These are phyloP conservation scores for Anthracocystis panici-leucophaei DNA, from an alignment of 1,284 basidiomycete species.

Conservation along the genomic window DNA sequence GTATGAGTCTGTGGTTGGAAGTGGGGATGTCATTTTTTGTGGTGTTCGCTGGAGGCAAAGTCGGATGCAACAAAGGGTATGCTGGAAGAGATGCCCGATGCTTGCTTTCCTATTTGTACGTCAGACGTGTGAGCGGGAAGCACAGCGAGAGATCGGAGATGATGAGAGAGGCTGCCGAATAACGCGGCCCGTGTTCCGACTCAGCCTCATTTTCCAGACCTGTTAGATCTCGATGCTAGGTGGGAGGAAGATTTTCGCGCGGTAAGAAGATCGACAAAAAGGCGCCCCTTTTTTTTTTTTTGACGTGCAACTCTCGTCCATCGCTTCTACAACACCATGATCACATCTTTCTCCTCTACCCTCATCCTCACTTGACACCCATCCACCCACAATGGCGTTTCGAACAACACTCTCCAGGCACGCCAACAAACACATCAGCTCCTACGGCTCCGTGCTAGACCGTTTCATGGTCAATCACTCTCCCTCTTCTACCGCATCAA, in stretches of 20 bases:
- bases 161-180: constrained; percentile 1
- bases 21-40: constrained; percentile 8
- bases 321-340: background rate
- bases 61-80: background rate
- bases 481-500: background rate
- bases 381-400: constrained; percentile 25
- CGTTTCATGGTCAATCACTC: constrained; percentile 28
- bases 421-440: constrained; percentile 25
- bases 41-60: background rate
- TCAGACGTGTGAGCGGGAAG: background rate
- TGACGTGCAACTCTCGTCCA: background rate
- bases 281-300: background rate
- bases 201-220: constrained; percentile 1
- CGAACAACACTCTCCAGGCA: constrained; percentile 8
- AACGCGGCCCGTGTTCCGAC: constrained; percentile 21
- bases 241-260: constrained; percentile 5
- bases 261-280: constrained; percentile 1
- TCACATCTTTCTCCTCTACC: background rate
- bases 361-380: background rate
- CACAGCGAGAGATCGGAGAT: background rate
- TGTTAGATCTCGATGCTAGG: background rate
- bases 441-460: constrained; percentile 35
- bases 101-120: background rate
- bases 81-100: background rate
- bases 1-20: constrained; percentile 18